Conservation (phyloP, 257 asterid genomes). For the Capsicum pubescens region DNA sequence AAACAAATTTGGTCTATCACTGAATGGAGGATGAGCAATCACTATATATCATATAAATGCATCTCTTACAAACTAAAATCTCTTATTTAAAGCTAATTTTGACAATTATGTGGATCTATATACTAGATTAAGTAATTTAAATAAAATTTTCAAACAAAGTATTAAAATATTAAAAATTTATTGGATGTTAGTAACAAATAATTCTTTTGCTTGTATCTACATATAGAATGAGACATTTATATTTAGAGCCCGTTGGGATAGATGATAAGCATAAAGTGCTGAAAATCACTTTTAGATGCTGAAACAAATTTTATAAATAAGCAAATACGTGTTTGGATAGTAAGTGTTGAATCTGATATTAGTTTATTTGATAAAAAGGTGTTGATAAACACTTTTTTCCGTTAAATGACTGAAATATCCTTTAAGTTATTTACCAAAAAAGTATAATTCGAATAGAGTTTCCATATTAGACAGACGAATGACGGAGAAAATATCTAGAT, state of each 20-base stretch:
- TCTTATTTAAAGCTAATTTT: not conserved
- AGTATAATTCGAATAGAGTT: not conserved
- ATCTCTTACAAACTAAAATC: not conserved
- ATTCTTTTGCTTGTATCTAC: not conserved
- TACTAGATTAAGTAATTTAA: not conserved
- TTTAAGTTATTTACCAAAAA: not conserved
- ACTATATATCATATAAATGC: slow-evolving; percentile 14
- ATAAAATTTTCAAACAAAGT: not conserved
- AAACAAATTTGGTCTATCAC: not conserved
- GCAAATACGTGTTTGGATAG: not conserved
- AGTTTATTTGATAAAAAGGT: not conserved
- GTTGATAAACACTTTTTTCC: not conserved
- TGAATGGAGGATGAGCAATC: slow-evolving; percentile 6
- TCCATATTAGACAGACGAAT: not conserved
- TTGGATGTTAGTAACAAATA: not conserved
- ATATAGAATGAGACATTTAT: not conserved
- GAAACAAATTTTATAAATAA: not conserved
- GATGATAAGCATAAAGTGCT: not conserved
- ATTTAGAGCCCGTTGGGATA: not conserved
- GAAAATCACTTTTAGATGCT: not conserved
- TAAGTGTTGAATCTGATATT: not conserved
- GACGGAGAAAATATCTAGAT: not conserved
- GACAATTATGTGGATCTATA: not conserved
- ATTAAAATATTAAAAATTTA: not conserved
- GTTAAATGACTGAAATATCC: not conserved